phyloP scores from a whole-genome alignment of 768 basidiomycete genomes.

The Cystofilobasidium bisporidii region DNA sequence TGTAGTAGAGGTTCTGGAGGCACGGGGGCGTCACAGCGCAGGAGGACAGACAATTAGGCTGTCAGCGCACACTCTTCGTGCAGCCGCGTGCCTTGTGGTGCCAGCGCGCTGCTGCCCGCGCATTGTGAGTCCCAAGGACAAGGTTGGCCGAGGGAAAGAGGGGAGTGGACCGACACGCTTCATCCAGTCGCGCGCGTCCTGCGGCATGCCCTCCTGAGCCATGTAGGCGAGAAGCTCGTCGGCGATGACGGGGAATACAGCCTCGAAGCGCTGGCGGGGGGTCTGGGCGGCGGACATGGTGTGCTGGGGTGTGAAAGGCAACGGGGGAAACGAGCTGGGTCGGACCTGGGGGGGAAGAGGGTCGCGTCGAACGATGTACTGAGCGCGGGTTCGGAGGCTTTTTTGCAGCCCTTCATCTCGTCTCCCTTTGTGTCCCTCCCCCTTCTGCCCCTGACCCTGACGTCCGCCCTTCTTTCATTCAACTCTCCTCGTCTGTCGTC shows the following conservation, averaged over 20 bases:
- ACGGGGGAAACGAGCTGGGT: background rate
- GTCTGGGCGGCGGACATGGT: slow-evolving; percentile 13
- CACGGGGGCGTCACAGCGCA: background rate
- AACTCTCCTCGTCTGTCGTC: too few relatives aligned
- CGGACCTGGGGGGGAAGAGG: too few relatives aligned
- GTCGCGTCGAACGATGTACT: too few relatives aligned
- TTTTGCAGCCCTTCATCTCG: background rate
- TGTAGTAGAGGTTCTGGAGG: slow-evolving; percentile 71
- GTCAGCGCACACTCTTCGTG: too few relatives aligned
- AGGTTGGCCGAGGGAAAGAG: background rate
- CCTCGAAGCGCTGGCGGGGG: slow-evolving; percentile 49
- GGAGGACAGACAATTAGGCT: slow-evolving; percentile 12
- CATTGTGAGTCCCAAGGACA: too few relatives aligned
- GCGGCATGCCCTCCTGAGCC: slow-evolving; percentile 63
- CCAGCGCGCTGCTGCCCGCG: too few relatives aligned
- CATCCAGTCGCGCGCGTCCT: slow-evolving; percentile 78
- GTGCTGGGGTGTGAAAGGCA: background rate
- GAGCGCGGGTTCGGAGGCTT: too few relatives aligned
- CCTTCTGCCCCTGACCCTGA: too few relatives aligned
- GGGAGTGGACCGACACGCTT: slow-evolving; percentile 50
- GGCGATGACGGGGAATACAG: slow-evolving; percentile 59
- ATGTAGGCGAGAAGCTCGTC: slow-evolving; percentile 68
- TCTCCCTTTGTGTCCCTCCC: too few relatives aligned
- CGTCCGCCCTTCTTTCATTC: too few relatives aligned
- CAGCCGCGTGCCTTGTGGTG: too few relatives aligned